Conservation (phyloP, 495 filamentous ascomycete genomes). For the Schizothecium vesticola region DNA sequence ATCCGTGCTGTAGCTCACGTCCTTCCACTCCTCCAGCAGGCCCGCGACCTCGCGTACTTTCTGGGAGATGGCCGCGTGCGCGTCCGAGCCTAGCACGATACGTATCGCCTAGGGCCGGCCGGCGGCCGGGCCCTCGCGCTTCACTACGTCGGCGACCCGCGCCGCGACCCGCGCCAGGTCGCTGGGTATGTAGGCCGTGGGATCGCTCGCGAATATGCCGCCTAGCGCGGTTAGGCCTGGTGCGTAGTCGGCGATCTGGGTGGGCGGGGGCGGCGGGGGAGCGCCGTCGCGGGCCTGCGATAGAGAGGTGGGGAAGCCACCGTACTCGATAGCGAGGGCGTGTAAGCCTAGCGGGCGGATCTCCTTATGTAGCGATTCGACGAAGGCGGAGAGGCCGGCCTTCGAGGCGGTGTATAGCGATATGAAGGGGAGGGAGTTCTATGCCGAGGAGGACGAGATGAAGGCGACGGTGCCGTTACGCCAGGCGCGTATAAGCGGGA, state of each 20-base stretch:
- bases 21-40: conserved; percentile 17
- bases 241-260: conserved; percentile 12
- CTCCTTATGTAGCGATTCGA: conserved; percentile 24
- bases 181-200: conserved; percentile 26
- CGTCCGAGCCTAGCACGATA: conserved; percentile 21
- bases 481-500: conserved; percentile 27
- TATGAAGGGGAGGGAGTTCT: conserved; percentile 35
- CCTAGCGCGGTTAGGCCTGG: conserved; percentile 7
- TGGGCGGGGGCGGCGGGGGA: not conserved
- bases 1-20: conserved; percentile 20
- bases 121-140: conserved; percentile 27
- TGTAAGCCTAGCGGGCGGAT: conserved; percentile 16
- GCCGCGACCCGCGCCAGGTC: conserved; percentile 29
- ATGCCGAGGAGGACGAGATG: conserved; percentile 33
- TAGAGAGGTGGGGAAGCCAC: conserved; percentile 22
- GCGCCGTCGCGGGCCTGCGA: conserved; percentile 16
- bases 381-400: conserved; percentile 42
- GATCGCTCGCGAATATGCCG: conserved; percentile 18
- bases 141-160: conserved; percentile 31
- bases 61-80: conserved; percentile 9
- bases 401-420: conserved; percentile 43
- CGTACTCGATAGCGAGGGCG: conserved; percentile 23
- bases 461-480: conserved; percentile 18
- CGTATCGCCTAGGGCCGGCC: no score
- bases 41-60: conserved; percentile 19